Base-by-base conservation (phyloP, 192 early-diverging fungal genomes). In the Rhizoclosmatium globosum region DNA sequence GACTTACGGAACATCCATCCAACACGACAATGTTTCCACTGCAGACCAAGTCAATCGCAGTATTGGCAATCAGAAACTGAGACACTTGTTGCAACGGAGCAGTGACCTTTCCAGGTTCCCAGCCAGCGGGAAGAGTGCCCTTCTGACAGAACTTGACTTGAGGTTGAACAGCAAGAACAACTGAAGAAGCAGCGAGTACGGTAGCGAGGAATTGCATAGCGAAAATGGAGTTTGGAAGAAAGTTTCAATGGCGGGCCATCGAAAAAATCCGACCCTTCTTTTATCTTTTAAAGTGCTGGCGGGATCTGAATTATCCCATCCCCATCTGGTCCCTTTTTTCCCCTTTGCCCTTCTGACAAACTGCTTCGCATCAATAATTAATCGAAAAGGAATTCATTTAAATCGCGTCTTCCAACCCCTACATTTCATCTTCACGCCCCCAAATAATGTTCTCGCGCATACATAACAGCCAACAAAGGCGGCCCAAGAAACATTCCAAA, bases 401-500 rank as follows among this genome's bases (percentile, higher is more conserved):
- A 53, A 53, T 53, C 50, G 9, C 50, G 50, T 53, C 17, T 53
- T 17, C 17, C 50, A 17, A 17, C 50, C 6, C 9, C 50, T 17
- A 53, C 31, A 31, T 31, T 31, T 31, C 31, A 31, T 31, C 0
- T 31, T 53, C 50, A 53, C 6, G 50, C 6, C 50, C 17, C 50
- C 17, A 62, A 21, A 62, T 21, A 62, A 62, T 62, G 60, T 19
- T 62, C 60, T 7, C 60, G 60, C 21, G 60, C 60, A 62, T 62
- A 62, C 64, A 76, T 31, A n/a, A 23, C 48, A 9, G 38, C 74
- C 61, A 76, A 50, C 74, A 76, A 56, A 31, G 74, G 74, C 48
- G 64, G 74, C 39, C 74, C 96, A 70, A 88, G 73, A 64, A 96
- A 93, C 93, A 99, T 95, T 38, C 91, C 90, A 58, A 95, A 83